These are phyloP conservation scores for Boletellus sp. DNA, from an alignment of 768 basidiomycete species.

Conservation along the genomic window DNA sequence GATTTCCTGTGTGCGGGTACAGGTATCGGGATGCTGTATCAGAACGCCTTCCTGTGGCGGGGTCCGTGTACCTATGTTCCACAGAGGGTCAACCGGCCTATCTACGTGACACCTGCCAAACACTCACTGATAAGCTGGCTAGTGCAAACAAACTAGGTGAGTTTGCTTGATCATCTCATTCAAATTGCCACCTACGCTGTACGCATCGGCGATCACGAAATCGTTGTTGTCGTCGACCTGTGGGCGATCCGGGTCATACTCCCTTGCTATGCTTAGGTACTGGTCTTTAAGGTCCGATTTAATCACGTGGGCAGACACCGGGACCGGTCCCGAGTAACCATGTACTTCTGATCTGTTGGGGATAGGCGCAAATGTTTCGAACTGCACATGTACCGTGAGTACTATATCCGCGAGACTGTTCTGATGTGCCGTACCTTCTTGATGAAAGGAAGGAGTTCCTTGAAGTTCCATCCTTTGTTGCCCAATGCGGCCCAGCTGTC, in stretches of 20 bases:
- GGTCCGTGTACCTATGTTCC: conserved; percentile 48
- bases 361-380: conserved; percentile 34
- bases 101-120: background rate
- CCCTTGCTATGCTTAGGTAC: conserved; percentile 42
- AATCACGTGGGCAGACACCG: conserved; percentile 17
- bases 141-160: background rate
- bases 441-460: conserved; percentile 53
- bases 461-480: conserved; percentile 58
- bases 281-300: conserved; percentile 31
- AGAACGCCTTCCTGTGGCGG: conserved; percentile 33
- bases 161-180: background rate
- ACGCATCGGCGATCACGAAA: conserved; percentile 31
- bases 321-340: conserved; percentile 34
- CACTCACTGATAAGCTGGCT: conserved; percentile 21
- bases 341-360: conserved; percentile 31
- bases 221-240: conserved; percentile 46
- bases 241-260: conserved; percentile 47
- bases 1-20: conserved; percentile 30
- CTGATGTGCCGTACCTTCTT: conserved; percentile 41
- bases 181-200: conserved; percentile 17
- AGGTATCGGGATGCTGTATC: conserved; percentile 36
- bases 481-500: conserved; percentile 25
- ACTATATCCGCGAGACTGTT: background rate
- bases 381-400: conserved; percentile 44
- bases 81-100: background rate